These are phyloP conservation scores for Tilletia horrida DNA, from an alignment of 1,284 basidiomycete genomes.

Conservation along the genomic window DNA sequence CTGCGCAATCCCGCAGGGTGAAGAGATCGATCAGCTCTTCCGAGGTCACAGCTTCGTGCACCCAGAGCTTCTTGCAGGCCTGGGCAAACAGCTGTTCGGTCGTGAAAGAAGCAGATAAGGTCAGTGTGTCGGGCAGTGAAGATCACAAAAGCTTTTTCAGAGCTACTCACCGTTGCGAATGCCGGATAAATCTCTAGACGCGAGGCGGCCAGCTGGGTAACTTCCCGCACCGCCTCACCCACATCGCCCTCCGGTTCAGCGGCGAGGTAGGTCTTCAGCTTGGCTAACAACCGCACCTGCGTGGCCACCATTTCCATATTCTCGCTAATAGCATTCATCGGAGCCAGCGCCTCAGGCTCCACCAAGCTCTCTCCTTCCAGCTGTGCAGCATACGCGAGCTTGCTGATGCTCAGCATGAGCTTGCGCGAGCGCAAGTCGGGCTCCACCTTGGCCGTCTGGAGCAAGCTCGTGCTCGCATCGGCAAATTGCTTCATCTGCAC, in stretches of 20 bases:
- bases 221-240: not conserved
- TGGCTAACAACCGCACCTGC: constrained; percentile 56
- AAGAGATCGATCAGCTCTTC: constrained; percentile 61
- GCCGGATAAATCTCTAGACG: constrained; percentile 31
- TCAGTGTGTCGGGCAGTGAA: not conserved
- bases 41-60: constrained; percentile 54
- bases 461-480: constrained; percentile 66
- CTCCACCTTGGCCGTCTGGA: constrained; percentile 63
- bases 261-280: constrained; percentile 34
- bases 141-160: too few relatives aligned
- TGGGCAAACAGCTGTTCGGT: constrained; percentile 33
- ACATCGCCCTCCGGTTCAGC: constrained; percentile 14
- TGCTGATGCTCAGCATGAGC: constrained; percentile 86
- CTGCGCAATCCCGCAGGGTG: constrained; percentile 59
- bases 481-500: constrained; percentile 69
- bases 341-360: constrained; percentile 37
- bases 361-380: constrained; percentile 27
- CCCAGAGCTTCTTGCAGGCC: constrained; percentile 49
- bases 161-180: constrained; percentile 22
- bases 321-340: constrained; percentile 57
- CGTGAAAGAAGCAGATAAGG: not conserved
- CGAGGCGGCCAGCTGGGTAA: constrained; percentile 5
- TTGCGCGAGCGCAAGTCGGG: constrained; percentile 52
- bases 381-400: constrained; percentile 73
- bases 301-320: constrained; percentile 62